Base-by-base conservation (phyloP, 2,329 filamentous ascomycete species). In the Plectosphaerella plurivora region DNA sequence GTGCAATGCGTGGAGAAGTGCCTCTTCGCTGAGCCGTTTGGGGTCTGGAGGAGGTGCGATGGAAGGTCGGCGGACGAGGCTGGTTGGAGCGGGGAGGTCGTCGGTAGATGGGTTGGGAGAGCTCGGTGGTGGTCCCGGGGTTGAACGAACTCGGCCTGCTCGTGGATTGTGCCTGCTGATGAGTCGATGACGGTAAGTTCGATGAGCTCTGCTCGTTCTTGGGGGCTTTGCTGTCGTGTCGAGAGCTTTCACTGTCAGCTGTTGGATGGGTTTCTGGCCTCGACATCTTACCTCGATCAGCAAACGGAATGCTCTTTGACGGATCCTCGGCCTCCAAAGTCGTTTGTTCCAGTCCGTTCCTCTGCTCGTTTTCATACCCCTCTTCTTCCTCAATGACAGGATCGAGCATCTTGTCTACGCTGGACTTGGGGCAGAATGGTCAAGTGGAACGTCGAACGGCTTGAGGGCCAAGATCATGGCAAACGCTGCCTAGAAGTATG, bases 311-410 rank as follows among this genome's bases (percentile, higher is more conserved):
- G 28, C 28, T 33, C 28, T 33, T 12, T 33, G 28, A 33, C 28
- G 28, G 9, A 4, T 33, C 28, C 2, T 33, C 11, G 7, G 3
- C 11, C 28, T 12, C 28, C 8, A 12, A 10, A 33, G 8, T 33
- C 7, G 4, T 33, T 8, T 4, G 2, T 8, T 33, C 28, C 7
- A 33, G 28, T 33, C 28, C 28, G 11, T 33, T 9, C 28, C 28
- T n/a, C 14, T 41, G 15, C 11, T 41, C 5, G 15, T 12, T 41
- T n/a, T 20, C 18, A 33, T 35, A 24, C 9, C n/a, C 11, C 39
- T 50, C 48, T 3, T 44, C 48, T 28, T 44, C 39, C 8, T 50
- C 48, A 24, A 50, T 16, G n/a, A 50, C 48, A 10, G 48, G 39
- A 9, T 50, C 39, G 7, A 50, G 48, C 48, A 50, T 50, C 12